Evolutionary conservation across 495 filamentous ascomycete species (phyloP), one percentile per base, ranked within the genome.

Genomic region (Rhypophila decipiens): DNA sequence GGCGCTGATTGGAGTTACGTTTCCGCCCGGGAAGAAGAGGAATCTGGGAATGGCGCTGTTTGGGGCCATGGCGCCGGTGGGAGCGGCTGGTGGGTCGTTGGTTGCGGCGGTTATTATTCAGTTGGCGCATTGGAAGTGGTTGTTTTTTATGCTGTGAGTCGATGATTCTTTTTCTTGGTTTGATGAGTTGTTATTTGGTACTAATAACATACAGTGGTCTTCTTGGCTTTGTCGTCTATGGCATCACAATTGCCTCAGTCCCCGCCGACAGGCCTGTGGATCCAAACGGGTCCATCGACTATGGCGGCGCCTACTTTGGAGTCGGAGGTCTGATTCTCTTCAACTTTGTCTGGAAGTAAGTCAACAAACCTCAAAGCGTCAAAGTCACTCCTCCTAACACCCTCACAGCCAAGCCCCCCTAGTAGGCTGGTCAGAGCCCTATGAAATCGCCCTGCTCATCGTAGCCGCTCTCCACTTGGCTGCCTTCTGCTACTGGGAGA

Each of bases 311-410:
- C 1, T 59, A 59, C n/a, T 52, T 80, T 8, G 71, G 73, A 0
- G 63, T 67, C 1, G 58, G 60, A 11, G 69, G 63, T 1, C 49
- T 78, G 22, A 71, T 79, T 10, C 46, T 77, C 2, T 79, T 79
- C 61, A 80, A 74, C 51, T 69, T 77, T 54, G 69, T 69, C 19
- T 79, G 75, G 74, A 78, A 73, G 73, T 78, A 58, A 60, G 72
- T 57, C 1, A 5, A 20, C 15, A 17, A 8, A 12, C 20, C 22
- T 21, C 18, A 33, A 33, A 33, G 1, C 8, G 20, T 22, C 8
- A 47, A 22, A 10, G 15, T 10, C 3, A 46, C 24, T 23, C 33
- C 17, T 39, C 13, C 37, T 31, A 15, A 39, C 36, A 12, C 11
- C 9, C 10, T 18, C 24, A 37, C 35, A 77, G 75, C 47, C 73